Evolutionary conservation across 257 asterid species (phyloP), one percentile per base, ranked within the genome.

Genomic region (Ilex asprella): DNA sequence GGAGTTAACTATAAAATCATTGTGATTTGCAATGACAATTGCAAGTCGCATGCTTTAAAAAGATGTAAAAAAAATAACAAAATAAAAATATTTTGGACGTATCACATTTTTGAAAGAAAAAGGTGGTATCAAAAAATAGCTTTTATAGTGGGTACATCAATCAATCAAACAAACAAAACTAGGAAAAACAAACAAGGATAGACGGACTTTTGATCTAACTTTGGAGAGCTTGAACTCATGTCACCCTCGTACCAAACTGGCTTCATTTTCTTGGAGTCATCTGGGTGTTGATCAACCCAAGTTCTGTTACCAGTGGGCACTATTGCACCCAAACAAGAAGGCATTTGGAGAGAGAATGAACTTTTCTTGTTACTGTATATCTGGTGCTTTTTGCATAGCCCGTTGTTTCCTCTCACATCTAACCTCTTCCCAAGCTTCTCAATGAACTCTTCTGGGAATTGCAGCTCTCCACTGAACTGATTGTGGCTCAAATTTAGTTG

Each of bases 401-500:
- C 87, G 31, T 59, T 65, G 67, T 85, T 85, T 16, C 71, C 93
- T 50, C 87, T 77, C 8, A 80, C 55, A 27, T 82, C 89, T 16
- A 85, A 82, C 74, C 86, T 68, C 59, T 58, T 62, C 6, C 86
- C 93, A 12, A 85, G 73, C 76, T 77, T 78, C 8, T 39, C 29
- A 1, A 82, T n/a, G 64, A 82, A 76, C 6, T 76, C 89, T 29
- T 31, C 67, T 29, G 73, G 53, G 43, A 82, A 76, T 5, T 53
- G 5, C 32, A 85, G 68, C 78, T 78, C 76, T 12, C 93, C 93
- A 4, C 59, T 65, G 0, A 85, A 70, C 63, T 43, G 79, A 76
- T 85, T 85, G 1, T 76, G 51, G 66, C 93, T 82, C 79, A 85
- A 52, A 69, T 85, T 85, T 15, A 85, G 64, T 7, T 62, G 53